Base-by-base conservation (phyloP, 805 yeast species). In the Candida nonsorbophila region DNA sequence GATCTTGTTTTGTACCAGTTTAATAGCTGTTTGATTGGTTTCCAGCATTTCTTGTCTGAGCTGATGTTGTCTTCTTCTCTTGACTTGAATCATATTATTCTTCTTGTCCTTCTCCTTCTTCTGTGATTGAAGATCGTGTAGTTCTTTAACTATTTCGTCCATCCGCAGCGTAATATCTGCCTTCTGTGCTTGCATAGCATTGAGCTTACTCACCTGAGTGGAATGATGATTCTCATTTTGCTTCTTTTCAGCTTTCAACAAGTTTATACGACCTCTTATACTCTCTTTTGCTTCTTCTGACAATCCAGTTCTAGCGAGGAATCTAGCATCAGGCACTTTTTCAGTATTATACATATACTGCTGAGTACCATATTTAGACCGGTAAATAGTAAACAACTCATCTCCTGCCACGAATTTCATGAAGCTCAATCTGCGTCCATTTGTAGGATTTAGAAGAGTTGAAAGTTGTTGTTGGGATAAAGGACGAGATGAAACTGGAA, bases 281-380 rank as follows among this genome's bases (percentile, higher is more conserved):
- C n/a, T 13, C 12, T 18, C 16, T 10, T 9, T 27, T 27, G 10
- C 7, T 30, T 51, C 49, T 30, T 47, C 47, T 0, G 65, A 47
- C 13, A 62, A 41, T 3, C 68, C 67, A 16, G 45, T 37, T 3
- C 47, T 36, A 2, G 62, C 49, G 53, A 63, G 54, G 14, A 52
- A 50, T 17, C 44, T 45, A 2, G 65, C 49, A 4, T 42, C 34
- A 4, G 45, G 41, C 13, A 60, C 45, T 43, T 47, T 42, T 40
- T 65, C 57, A 30, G 74, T 50, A 23, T 55, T 32, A 67, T 65
- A 47, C 28, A 70, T 62, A 2, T 67, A 55, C 44, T 77, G 84
- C 38, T 56, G 64, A 3, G 61, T 52, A 15, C 94, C 94, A 54
- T 81, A 86, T 11, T 49, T 52, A 1, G 96, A 87, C 37, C 62